These are phyloP conservation scores for Rhizophora mangle DNA, from an alignment of 345 rosid species.

Conservation along the genomic window DNA sequence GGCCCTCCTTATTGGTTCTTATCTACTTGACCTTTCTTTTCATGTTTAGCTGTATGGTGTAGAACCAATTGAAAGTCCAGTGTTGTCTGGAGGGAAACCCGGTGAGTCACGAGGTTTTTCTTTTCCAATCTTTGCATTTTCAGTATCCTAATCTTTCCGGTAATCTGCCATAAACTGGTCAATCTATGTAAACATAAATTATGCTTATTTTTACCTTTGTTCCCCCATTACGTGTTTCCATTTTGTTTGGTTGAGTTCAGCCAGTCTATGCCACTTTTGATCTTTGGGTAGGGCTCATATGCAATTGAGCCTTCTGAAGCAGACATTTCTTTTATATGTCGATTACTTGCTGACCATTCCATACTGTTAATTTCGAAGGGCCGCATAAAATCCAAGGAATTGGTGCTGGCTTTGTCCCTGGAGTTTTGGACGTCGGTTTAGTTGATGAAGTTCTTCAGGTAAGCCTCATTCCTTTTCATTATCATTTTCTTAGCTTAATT, in stretches of 20 bases:
- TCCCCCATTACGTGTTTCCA: neutral
- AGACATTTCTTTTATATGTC: neutral
- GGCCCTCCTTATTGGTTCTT: neutral
- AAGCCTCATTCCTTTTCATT: constrained; percentile 17
- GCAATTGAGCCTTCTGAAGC: neutral
- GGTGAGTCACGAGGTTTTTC: constrained; percentile 37
- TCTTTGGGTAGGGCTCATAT: neutral
- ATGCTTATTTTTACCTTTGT: too few species aligned
- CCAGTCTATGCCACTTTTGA: neutral
- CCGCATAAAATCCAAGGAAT: constrained; percentile 97
- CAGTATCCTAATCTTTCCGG: neutral
- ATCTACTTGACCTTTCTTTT: constrained; percentile 12
- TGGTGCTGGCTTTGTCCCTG: constrained; percentile 91
- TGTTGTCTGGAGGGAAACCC: constrained; percentile 73
- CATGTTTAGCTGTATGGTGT: constrained; percentile 57
- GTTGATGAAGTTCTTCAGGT: constrained; percentile 86
- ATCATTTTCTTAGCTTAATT: neutral
- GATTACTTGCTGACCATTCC: neutral
- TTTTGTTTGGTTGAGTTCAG: neutral
- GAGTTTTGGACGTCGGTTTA: constrained; percentile 66
- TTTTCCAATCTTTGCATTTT: neutral
- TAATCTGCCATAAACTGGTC: too few species aligned
- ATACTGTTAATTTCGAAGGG: constrained; percentile 35
- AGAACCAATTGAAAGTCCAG: constrained; percentile 73
- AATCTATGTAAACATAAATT: too few species aligned